These are phyloP conservation scores for Trypanosoma scelopori DNA, from an alignment of 208 protist species.

Conservation along the genomic window DNA sequence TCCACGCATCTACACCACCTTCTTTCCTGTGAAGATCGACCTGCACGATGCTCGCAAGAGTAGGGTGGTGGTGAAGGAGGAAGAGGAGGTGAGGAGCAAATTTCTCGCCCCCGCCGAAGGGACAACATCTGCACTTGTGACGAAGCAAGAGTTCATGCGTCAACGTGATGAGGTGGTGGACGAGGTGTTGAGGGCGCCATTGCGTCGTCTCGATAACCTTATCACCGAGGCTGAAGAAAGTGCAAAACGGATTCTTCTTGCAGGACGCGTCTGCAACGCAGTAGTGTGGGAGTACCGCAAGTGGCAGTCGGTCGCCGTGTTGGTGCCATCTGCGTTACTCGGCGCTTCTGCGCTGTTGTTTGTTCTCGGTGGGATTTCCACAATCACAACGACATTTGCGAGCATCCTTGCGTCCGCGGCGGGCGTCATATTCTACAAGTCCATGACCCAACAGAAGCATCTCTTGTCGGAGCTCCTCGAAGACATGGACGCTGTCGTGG, in stretches of 20 bases:
- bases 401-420: constrained; percentile 18
- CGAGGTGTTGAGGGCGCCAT: constrained; percentile 58
- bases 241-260: constrained; percentile 50
- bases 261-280: constrained; percentile 41
- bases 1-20: constrained; percentile 91
- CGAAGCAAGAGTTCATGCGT: constrained; percentile 46
- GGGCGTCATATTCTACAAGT: constrained; percentile 16
- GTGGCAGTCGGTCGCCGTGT: constrained; percentile 22
- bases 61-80: too few species aligned
- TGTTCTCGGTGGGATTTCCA: constrained; percentile 25
- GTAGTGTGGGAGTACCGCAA: constrained; percentile 46
- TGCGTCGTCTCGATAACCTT: constrained; percentile 75
- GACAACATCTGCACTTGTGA: constrained; percentile 22
- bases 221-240: constrained; percentile 75
- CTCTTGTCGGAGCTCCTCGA: constrained; percentile 32
- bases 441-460: constrained; percentile 24
- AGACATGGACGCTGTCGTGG: constrained; percentile 39
- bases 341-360: constrained; percentile 23
- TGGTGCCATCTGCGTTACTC: constrained; percentile 17
- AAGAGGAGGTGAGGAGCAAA: neutral
- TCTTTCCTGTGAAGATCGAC: constrained; percentile 30
- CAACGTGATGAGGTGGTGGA: constrained; percentile 57
- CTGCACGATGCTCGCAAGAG: constrained; percentile 12
- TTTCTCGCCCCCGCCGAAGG: neutral
- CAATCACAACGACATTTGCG: constrained; percentile 19